phyloP scores from a whole-genome alignment of 768 basidiomycete genomes.

The Clavaria fumosa region DNA sequence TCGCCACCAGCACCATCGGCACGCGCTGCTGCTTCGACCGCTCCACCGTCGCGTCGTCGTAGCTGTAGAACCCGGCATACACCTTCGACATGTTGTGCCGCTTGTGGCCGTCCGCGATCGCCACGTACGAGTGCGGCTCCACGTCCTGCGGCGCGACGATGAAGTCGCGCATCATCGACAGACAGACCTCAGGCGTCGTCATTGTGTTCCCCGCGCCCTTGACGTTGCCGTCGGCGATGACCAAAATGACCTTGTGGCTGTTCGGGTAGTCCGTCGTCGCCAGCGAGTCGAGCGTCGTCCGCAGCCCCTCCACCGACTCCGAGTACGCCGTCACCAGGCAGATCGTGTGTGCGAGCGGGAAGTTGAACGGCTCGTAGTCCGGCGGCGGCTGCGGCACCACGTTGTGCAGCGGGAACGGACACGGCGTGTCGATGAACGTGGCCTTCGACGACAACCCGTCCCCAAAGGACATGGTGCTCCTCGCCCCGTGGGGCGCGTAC shows the following conservation, averaged over 20 bases:
- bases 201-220: constrained; percentile 83
- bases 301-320: constrained; percentile 88
- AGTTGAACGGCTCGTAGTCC: constrained; percentile 92
- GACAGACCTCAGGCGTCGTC: constrained; percentile 86
- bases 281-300: constrained; percentile 95
- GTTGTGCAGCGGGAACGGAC: constrained; percentile 85
- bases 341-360: constrained; percentile 85
- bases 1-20: constrained; percentile 90
- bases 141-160: constrained; percentile 69
- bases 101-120: constrained; percentile 99
- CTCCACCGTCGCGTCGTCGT: constrained; percentile 83
- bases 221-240: constrained; percentile 98
- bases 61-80: constrained; percentile 93
- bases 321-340: constrained; percentile 98
- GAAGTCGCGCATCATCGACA: constrained; percentile 96
- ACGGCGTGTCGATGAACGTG: constrained; percentile 48
- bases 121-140: constrained; percentile 90
- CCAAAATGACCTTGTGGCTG: constrained; percentile 87
- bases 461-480: constrained; percentile 65
- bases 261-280: constrained; percentile 98
- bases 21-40: constrained; percentile 90
- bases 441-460: constrained; percentile 30
- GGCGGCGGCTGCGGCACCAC: constrained; percentile 86
- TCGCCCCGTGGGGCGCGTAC: constrained; percentile 42
- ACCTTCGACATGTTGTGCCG: constrained; percentile 99